These are phyloP conservation scores for Asterochloris erici DNA, from an alignment of 139 green algal genomes.

Conservation along the genomic window DNA sequence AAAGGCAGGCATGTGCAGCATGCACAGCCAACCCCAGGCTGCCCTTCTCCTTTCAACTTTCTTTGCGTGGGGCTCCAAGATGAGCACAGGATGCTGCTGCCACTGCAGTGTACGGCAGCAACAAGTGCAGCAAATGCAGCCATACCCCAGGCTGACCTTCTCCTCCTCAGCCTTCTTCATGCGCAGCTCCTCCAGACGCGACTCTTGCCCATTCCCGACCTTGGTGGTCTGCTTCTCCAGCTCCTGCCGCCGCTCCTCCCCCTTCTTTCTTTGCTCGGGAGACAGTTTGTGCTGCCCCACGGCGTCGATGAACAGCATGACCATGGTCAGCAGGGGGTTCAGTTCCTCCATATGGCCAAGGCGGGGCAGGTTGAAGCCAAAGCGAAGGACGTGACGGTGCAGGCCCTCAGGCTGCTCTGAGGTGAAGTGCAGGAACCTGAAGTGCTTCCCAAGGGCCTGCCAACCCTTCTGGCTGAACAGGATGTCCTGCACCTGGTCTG, in stretches of 20 bases:
- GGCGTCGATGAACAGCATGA: constrained; percentile 20
- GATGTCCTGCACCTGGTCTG: constrained; percentile 1
- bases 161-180: background rate
- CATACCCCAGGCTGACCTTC: background rate
- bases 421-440: constrained; percentile 40
- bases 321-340: background rate
- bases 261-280: background rate
- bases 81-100: too few species aligned
- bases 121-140: background rate
- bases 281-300: constrained; percentile 12
- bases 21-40: too few species aligned
- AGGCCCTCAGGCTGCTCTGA: constrained; percentile 10
- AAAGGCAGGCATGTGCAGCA: too few species aligned
- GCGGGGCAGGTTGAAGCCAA: constrained; percentile 32
- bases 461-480: constrained; percentile 31
- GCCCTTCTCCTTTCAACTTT: too few species aligned
- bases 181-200: background rate
- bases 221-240: background rate
- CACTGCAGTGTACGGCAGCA: background rate
- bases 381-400: constrained; percentile 21
- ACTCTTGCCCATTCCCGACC: background rate
- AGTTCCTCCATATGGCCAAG: constrained; percentile 16
- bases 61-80: too few species aligned
- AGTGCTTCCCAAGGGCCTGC: constrained; percentile 18
- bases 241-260: background rate